Conservation (phyloP, 139 green algal species). For the Chloropicon primus region DNA sequence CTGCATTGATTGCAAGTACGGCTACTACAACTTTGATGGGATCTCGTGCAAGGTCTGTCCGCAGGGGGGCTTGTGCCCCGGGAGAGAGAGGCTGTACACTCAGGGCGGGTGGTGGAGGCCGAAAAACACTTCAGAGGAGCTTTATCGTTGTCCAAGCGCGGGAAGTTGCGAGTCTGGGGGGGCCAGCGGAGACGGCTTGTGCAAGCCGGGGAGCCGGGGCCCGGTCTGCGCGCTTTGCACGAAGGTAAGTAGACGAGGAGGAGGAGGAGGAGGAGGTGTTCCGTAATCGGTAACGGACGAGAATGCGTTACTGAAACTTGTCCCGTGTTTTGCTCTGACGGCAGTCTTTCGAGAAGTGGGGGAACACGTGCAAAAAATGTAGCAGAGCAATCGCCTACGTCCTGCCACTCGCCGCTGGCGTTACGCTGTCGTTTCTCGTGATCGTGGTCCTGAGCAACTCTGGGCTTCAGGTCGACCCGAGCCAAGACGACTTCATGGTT, state of each 20-base stretch:
- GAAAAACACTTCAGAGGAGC: background rate
- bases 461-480: no score
- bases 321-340: no score
- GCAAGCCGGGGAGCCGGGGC: background rate
- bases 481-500: background rate
- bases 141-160: background rate
- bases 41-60: background rate
- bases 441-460: background rate
- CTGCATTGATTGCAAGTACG: background rate
- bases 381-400: background rate
- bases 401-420: background rate
- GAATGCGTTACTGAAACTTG: no score
- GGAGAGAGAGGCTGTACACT: background rate
- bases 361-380: background rate
- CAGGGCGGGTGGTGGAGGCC: background rate
- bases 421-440: background rate
- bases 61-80: background rate
- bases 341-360: background rate
- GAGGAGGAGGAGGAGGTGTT: no score
- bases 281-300: no score
- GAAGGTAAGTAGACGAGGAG: no score
- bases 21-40: background rate
- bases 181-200: background rate
- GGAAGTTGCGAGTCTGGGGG: background rate
- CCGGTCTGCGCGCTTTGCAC: background rate